A percentile compares a stretch with the other conserved stretches of the same genome.
Evolutionary conservation across 768 basidiomycete genomes (phyloP).

Genomic region (Mrakia blollopis): DNA sequence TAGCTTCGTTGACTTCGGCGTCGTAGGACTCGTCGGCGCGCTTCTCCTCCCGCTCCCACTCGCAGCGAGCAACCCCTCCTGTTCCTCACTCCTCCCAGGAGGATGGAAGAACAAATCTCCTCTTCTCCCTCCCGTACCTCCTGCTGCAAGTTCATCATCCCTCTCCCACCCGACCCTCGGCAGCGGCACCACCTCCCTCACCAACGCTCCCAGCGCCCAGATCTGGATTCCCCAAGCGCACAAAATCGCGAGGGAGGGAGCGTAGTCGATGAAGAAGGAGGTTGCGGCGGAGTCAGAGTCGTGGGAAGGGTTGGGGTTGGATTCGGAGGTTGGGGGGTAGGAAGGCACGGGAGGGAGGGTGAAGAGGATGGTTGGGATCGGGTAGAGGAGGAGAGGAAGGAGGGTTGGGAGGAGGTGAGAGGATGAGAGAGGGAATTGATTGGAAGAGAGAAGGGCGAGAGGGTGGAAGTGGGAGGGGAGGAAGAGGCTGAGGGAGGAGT

Average conservation of each 20-base stretch:
- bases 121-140: neutral
- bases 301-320: neutral
- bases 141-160: neutral
- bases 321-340: neutral
- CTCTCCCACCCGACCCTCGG: neutral
- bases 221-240: neutral
- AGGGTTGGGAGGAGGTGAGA: neutral
- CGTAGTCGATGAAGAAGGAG: neutral
- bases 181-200: neutral
- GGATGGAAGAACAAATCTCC: neutral
- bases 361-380: conserved; percentile 15
- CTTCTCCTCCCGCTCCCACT: neutral
- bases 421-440: neutral
- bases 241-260: neutral
- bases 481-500: neutral
- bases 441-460: neutral
- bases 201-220: neutral
- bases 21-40: neutral
- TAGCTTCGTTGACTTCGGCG: neutral
- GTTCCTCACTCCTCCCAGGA: neutral
- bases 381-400: conserved; percentile 13
- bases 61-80: neutral
- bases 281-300: neutral
- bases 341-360: conserved; percentile 8
- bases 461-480: neutral